Evolutionary conservation across 495 filamentous ascomycete genomes (phyloP).

Genomic region (Peziza echinospora): DNA sequence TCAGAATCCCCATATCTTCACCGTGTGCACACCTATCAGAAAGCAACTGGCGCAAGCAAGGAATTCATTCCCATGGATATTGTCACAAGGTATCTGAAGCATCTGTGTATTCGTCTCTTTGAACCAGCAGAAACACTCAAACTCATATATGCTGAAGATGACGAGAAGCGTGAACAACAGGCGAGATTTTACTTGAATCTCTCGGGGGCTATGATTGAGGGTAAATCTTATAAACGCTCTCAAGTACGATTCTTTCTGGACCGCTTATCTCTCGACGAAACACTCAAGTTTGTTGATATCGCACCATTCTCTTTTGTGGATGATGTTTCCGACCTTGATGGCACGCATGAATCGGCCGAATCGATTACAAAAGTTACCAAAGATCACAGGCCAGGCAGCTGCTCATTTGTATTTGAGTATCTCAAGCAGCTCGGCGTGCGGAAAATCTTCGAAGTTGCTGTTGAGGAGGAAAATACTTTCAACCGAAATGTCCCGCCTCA

Average conservation of each 20-base stretch:
- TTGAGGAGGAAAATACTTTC: background rate
- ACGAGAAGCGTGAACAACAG: background rate
- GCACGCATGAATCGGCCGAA: too few relatives aligned
- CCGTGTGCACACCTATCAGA: background rate
- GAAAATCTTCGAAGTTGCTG: background rate
- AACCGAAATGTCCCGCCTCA: background rate
- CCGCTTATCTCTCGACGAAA: background rate
- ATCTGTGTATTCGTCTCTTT: background rate
- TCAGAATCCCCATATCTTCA: background rate
- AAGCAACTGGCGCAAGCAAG: background rate
- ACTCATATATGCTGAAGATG: slow-evolving; percentile 16
- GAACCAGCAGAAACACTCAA: slow-evolving; percentile 13
- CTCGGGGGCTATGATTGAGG: background rate
- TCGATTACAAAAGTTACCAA: too few relatives aligned
- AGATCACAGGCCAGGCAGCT: too few relatives aligned
- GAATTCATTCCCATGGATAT: background rate
- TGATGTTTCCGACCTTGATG: too few relatives aligned
- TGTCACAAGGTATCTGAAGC: background rate
- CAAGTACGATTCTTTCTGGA: background rate
- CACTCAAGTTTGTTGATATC: background rate
- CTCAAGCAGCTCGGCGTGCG: too few relatives aligned
- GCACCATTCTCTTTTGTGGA: background rate
- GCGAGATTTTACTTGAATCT: background rate
- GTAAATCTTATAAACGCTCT: background rate
- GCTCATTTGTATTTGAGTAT: too few relatives aligned